Evolutionary conservation across 768 basidiomycete species (phyloP), one percentile per base, ranked within the genome.

Genomic region (Cystoderma amianthinum): DNA sequence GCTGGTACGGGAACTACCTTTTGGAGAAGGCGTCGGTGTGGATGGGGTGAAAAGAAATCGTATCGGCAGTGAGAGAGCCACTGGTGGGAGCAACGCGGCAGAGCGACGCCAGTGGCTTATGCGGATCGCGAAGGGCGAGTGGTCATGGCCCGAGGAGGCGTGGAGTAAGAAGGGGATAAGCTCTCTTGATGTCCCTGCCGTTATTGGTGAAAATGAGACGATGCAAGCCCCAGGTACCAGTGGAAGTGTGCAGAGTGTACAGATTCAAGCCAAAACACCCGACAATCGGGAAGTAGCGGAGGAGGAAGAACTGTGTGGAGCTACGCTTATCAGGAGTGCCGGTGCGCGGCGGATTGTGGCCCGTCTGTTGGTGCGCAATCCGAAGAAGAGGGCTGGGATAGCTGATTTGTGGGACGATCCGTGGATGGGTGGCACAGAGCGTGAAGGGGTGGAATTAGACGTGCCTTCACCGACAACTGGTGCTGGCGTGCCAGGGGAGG

Each of bases 101-200:
- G 65, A 70, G 55, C 61, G 74, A 48, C 58, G 77, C 46, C 67
- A 65, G 39, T 80, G 83, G 70, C 64, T 93, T 48, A 77, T 90
- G 68, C 69, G 76, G 39, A 91, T 94, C 51, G 90, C 89, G 11
- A 74, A 78, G 54, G 85, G 81, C 33, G 82, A 88, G 54, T 93
- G 80, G 60, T 54, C 65, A 39, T 95, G 86, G 87, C 85, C 86
- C 32, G 58, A 36, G 20, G 46, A 46, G 25, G 41, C 36, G 10
- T 41, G 41, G 18, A 43, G 16, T 32, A 35, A 42, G 11, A 24
- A 7, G 30, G 28, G 32, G 11, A 12, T 38, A 4, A 38, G 11
- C 20, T 20, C 37, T 18, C 10, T 18, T 7, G 11, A 17, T 17
- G n/a, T 12, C 22, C 9, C 16, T 5, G 7, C 7, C n/a, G 25